Evolutionary conservation across 2,329 filamentous ascomycete genomes (phyloP).

Genomic region (Penicillium brasilianum): DNA sequence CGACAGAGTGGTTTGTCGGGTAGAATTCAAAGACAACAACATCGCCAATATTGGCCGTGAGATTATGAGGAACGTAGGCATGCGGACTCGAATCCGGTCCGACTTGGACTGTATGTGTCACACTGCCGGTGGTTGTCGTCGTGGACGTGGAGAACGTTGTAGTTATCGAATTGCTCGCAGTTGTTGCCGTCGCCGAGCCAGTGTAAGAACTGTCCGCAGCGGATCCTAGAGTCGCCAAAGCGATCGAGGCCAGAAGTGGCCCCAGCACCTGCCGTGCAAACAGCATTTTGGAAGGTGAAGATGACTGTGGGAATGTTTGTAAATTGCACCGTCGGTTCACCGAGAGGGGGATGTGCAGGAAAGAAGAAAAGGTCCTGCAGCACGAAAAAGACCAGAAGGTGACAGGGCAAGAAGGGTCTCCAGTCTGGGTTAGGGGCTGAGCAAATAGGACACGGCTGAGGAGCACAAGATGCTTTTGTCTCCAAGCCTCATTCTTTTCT

Average conservation of each 20-base stretch:
- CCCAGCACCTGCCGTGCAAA: constrained; percentile 5
- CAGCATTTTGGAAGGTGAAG: constrained; percentile 10
- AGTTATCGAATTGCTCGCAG: not conserved
- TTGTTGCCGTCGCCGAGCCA: not conserved
- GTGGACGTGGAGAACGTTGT: constrained; percentile 3
- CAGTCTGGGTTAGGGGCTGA: not conserved
- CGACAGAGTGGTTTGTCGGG: constrained; percentile 68
- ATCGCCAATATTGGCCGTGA: constrained; percentile 41
- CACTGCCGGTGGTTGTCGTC: constrained; percentile 24
- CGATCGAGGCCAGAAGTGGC: constrained; percentile 11
- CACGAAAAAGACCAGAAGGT: not conserved
- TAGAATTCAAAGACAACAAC: constrained; percentile 63
- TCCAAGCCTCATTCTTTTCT: not conserved
- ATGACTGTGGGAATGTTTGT: not conserved
- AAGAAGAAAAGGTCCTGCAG: constrained; percentile 4
- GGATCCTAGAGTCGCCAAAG: constrained; percentile 9
- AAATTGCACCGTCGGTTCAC: not conserved
- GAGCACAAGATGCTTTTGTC: not conserved
- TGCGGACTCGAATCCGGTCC: constrained; percentile 39
- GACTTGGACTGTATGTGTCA: constrained; percentile 43
- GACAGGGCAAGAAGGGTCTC: not conserved
- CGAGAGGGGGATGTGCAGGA: not conserved
- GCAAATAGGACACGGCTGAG: constrained; percentile 3
- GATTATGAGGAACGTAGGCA: constrained; percentile 36
- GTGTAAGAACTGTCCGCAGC: not conserved